Conservation (phyloP, 2,329 filamentous ascomycete species). For the Tympanopsis confertula region DNA sequence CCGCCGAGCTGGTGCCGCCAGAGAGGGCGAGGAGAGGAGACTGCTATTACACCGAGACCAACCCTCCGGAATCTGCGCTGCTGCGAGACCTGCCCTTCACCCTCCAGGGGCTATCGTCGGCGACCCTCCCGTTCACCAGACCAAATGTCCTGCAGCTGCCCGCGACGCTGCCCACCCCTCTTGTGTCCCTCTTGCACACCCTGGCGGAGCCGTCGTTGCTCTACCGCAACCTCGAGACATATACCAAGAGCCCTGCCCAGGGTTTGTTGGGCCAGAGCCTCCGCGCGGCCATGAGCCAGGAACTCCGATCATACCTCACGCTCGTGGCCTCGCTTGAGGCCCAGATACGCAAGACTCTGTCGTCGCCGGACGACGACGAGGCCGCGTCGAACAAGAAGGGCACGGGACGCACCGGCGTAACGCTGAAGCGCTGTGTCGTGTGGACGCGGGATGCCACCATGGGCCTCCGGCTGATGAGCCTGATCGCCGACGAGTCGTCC, state of each 20-base stretch:
- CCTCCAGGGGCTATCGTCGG: constrained; percentile 80
- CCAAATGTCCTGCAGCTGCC: constrained; percentile 62
- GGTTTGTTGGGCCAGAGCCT: constrained; percentile 88
- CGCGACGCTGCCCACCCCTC: constrained; percentile 65
- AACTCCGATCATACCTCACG: constrained; percentile 79
- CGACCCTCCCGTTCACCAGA: constrained; percentile 65
- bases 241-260: constrained; percentile 69
- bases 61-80: constrained; percentile 54
- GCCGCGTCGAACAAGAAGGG: constrained; percentile 61
- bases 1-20: no score
- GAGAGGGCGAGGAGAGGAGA: neutral
- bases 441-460: constrained; percentile 97
- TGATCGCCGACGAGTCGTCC: constrained; percentile 85
- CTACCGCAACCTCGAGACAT: constrained; percentile 69
- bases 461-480: constrained; percentile 81
- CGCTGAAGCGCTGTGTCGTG: constrained; percentile 85
- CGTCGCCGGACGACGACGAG: constrained; percentile 58
- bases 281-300: constrained; percentile 70
- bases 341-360: constrained; percentile 75
- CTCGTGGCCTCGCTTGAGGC: constrained; percentile 85
- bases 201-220: constrained; percentile 89
- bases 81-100: constrained; percentile 82
- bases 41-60: constrained; percentile 33
- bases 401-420: constrained; percentile 65
- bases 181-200: constrained; percentile 77